Evolutionary conservation across 139 green algal genomes (phyloP), one percentile per base, ranked within the genome.

Genomic region (Coelastrella sp.): DNA sequence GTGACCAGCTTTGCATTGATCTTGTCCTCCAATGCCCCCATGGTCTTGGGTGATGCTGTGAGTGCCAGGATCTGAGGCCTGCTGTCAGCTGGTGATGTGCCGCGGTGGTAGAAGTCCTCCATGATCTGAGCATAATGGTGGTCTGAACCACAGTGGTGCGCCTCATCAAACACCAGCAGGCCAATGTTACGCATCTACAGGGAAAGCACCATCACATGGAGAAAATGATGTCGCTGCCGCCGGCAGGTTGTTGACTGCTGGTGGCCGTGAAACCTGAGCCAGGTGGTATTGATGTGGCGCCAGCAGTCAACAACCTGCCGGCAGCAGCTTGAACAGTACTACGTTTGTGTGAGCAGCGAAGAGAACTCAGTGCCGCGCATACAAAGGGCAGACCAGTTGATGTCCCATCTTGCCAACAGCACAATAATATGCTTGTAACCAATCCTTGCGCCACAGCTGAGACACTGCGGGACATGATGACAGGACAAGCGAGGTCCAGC

Each of bases 101-200:
- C 74, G 20, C 19, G 23, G 22, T 85, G 56, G 14, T 88, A 81
- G 73, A 89, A 89, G 14, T 92, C 68, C 3, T 81, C 56, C 89
- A 92, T 92, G 59, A 92, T 89, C 66, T 92, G 80, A 7, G 57
- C 57, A 16, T 92, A 92, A 13, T 80, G 81, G 47, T 92, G 89
- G 59, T 89, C 58, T 57, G 14, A 57, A 11, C 19, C 54, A 10
- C 89, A 90, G 83, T 90, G 89, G 19, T 92, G 89, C 3, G 89
- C 89, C 14, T 90, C 89, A 83, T 92, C 82, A 90, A 92, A 90
- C 0, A 90, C 57, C 16, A 90, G 82, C 60, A 90, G 73, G 3
- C 65, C 77, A 47, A 90, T 92, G 13, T 71, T 20, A 16, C 14
- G 17, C 73, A 92, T 89, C 80, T 89, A 64, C 56, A 77, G 64